Conservation (phyloP, 768 basidiomycete genomes). For the Hygrophorus pudorinus region DNA sequence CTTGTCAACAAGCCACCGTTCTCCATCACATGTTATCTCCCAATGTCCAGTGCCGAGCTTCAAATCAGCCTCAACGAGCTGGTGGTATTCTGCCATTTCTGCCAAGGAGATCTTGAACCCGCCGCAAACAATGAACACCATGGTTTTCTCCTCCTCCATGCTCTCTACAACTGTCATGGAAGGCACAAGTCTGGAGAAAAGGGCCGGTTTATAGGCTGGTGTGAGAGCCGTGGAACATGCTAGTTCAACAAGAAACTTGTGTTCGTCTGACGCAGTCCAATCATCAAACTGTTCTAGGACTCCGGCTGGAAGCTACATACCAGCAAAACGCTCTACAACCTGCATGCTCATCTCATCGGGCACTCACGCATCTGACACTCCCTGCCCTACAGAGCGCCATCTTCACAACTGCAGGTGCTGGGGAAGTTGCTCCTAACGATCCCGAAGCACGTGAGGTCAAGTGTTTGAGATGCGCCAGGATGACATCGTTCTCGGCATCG, state of each 20-base stretch:
- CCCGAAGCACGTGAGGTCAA: conserved; percentile 58
- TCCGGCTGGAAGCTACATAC: conserved; percentile 25
- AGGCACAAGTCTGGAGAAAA: conserved; percentile 47
- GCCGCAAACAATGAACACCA: conserved; percentile 64
- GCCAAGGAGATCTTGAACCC: conserved; percentile 58
- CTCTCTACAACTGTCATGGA: conserved; percentile 14
- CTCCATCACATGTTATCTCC: background rate
- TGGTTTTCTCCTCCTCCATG: conserved; percentile 18
- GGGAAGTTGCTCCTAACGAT: conserved; percentile 62
- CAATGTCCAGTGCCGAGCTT: too few species aligned
- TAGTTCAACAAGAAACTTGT: conserved; percentile 65
- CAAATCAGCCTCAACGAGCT: conserved; percentile 25
- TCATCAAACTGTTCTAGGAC: background rate
- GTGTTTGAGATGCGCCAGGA: conserved; percentile 44
- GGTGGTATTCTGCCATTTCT: conserved; percentile 40
- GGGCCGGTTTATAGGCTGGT: conserved; percentile 47
- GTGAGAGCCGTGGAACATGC: conserved; percentile 64
- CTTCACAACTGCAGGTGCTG: conserved; percentile 49
- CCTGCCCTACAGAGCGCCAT: conserved; percentile 56
- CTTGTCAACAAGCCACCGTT: background rate
- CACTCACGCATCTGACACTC: conserved; percentile 44
- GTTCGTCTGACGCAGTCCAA: conserved; percentile 42
- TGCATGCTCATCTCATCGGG: conserved; percentile 66
- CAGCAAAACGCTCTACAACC: conserved; percentile 42
- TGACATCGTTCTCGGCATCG: conserved; percentile 33